phyloP scores from a whole-genome alignment of 257 asterid species.

The Gentiana straminea region DNA sequence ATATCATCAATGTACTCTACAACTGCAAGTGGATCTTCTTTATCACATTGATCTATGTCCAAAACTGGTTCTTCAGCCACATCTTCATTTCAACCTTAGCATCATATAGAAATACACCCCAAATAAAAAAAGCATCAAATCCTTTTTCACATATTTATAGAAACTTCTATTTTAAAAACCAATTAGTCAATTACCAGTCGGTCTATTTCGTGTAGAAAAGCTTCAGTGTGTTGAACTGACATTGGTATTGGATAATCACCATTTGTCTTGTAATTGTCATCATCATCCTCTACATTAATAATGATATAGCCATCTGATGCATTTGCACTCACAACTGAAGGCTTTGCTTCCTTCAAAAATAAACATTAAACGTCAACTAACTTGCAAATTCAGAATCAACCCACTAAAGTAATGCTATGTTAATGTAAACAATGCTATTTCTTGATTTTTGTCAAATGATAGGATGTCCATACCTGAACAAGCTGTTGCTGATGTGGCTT shows the following conservation, averaged over 20 bases:
- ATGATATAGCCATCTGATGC: no score
- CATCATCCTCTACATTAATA: conserved; percentile 39
- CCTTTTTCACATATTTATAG: neutral
- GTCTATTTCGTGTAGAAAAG: conserved; percentile 73
- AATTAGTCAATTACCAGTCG: conserved; percentile 43
- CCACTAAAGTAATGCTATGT: no score
- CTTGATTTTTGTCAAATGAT: neutral
- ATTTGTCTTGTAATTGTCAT: conserved; percentile 17
- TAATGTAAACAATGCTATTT: no score
- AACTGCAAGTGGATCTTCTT: no score
- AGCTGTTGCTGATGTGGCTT: conserved; percentile 28
- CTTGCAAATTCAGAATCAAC: neutral
- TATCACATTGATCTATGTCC: conserved; percentile 53
- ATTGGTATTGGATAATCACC: conserved; percentile 43
- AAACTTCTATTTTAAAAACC: neutral
- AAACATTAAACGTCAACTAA: neutral
- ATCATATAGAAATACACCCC: conserved; percentile 16
- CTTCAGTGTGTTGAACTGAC: conserved; percentile 70
- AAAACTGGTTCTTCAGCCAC: conserved; percentile 22
- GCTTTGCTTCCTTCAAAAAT: conserved; percentile 28
- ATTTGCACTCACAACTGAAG: conserved; percentile 16
- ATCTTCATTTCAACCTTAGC: conserved; percentile 49
- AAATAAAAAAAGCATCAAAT: conserved; percentile 3
- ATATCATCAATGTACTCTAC: conserved; percentile 63
- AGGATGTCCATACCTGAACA: conserved; percentile 12